Evolutionary conservation across 1,139 yeast species (phyloP), one percentile per base, ranked within the genome.

Genomic region (Yamadazyma mexicana): DNA sequence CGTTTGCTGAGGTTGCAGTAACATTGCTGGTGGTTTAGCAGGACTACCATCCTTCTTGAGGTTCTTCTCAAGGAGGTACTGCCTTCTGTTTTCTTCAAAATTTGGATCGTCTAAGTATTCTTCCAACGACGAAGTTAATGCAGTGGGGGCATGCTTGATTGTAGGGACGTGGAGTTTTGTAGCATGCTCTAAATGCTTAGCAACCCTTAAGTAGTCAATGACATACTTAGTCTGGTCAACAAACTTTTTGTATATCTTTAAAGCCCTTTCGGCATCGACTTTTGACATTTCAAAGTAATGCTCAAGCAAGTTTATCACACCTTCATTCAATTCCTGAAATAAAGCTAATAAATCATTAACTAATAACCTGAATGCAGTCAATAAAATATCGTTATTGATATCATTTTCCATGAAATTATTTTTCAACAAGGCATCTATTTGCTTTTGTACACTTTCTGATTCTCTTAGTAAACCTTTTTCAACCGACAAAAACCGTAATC

Each of bases 141-240:
- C 94, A 2, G 97, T 91, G 11, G 98, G 98, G 0, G 98, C 97
- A 62, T 92, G 98, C 59, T 88, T 88, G 45, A 92, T 91, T 11
- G 96, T 91, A 20, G 98, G 98, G 23, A 92, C 96, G 56, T 86
- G 89, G 45, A 92, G 69, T 53, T 89, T 89, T 1, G 98, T 88
- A 2, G 92, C 81, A 55, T 82, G 79, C 59, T 88, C 96, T 51
- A 87, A 70, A 58, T 85, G 91, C 57, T 92, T 91, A 5, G 98
- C 98, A 15, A 86, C 83, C 51, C 95, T 79, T 54, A 92, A 73
- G 59, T 85, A 92, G 51, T 83, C 85, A 33, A 92, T 92, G 15
- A 91, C 98, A 55, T 83, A 84, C 40, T 83, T 83, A 0, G 98
- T 92, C 58, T 88, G 82, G 45, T 82, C 85, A 36, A 91, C 95